Evolutionary conservation across 768 basidiomycete species (phyloP), one percentile per base, ranked within the genome.

Genomic region (Trametes cubensis): DNA sequence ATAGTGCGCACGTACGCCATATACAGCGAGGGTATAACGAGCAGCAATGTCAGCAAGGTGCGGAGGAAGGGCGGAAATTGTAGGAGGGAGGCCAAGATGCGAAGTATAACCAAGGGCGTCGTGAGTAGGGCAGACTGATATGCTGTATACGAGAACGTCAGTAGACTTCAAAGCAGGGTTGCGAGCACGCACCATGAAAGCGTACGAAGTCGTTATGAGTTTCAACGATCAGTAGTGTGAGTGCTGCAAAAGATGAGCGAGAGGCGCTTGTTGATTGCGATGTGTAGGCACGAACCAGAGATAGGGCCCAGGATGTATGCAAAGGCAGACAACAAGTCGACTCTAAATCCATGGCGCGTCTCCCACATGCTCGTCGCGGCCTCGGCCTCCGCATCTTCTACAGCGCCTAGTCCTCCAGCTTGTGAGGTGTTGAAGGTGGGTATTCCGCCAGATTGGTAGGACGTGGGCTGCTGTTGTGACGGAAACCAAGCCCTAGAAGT

Each of bases 111-210:
- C 11, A 90, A 73, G 6, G 90, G 89, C 0, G 84, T 84, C 5
- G 85, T 84, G 45, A 90, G 72, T 14, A 93, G 78, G 4, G 88
- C 89, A 13, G 89, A 89, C 74, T 92, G 90, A 70, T 92, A 92
- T 30, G 88, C 91, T 93, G 70, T 21, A 62, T 20, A n/a, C 10
- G 17, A 3, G 3, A 18, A 15, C 23, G 48, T 18, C n/a, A 20
- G 42, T 13, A 10, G 28, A 14, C n/a, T 10, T n/a, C 13, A 20
- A 21, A 17, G 3, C 7, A 10, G 51, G 10, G 6, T 40, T 1
- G 50, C 66, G 21, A 55, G 45, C 44, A 70, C 82, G 68, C 55
- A 89, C 89, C 87, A 70, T 90, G 89, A 71, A 91, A 92, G 55
- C 90, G 85, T 60, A 91, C 84, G 64, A 84, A 88, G 72, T 91